A percentile compares a stretch with the other conserved stretches of the same genome.
Evolutionary conservation across 208 protist species (phyloP).

Genomic region (Wallacemonas sp.): DNA sequence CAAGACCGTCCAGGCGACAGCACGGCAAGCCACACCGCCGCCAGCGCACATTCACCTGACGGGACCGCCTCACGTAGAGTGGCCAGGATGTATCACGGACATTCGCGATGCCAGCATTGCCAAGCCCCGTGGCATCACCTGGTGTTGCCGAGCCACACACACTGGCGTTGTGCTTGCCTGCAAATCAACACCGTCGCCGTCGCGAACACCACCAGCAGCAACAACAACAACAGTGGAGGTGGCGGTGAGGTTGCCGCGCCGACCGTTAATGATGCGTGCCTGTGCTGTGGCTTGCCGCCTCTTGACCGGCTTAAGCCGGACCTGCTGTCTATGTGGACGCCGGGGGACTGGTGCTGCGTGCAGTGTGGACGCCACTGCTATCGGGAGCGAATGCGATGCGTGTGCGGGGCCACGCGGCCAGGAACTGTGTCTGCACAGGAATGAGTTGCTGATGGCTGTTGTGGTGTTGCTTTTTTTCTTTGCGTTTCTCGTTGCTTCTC

Average conservation of each 20-base stretch:
- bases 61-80: background rate
- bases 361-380: slow-evolving; percentile 64
- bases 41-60: too few species aligned
- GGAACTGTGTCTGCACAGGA: background rate
- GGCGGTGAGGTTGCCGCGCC: too few species aligned
- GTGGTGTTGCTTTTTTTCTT: slow-evolving; percentile 7
- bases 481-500: background rate
- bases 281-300: slow-evolving; percentile 58
- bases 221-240: too few species aligned
- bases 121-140: slow-evolving; percentile 69
- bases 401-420: slow-evolving; percentile 40
- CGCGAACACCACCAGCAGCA: too few species aligned
- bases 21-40: background rate
- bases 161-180: slow-evolving; percentile 81
- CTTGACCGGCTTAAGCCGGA: slow-evolving; percentile 33
- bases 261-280: too few species aligned
- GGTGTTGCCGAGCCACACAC: slow-evolving; percentile 22
- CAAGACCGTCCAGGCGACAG: background rate
- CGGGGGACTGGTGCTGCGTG: slow-evolving; percentile 71
- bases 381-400: slow-evolving; percentile 44
- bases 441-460: too few species aligned
- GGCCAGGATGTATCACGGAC: slow-evolving; percentile 31
- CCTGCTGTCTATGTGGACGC: slow-evolving; percentile 63
- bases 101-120: slow-evolving; percentile 48
- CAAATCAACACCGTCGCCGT: slow-evolving; percentile 37